Percentiles rank a stretch among this genome's conserved stretches.
Evolutionary conservation across 768 basidiomycete species (phyloP).

Genomic region (Leucocoprinus birnbaumii): DNA sequence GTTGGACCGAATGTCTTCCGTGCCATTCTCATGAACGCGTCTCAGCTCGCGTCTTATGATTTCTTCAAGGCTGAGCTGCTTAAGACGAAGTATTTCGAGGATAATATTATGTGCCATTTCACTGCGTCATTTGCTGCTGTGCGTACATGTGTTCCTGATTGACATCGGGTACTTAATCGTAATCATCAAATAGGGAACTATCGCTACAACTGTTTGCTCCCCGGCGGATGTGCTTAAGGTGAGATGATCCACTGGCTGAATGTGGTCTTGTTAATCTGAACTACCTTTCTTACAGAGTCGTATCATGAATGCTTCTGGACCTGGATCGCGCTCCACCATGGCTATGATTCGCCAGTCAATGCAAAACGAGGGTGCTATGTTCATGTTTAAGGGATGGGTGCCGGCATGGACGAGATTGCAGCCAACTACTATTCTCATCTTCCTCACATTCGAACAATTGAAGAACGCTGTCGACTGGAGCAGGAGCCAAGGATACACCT

Average conservation of each 20-base stretch:
- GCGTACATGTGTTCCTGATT: constrained; percentile 21
- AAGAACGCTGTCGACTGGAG: constrained; percentile 69
- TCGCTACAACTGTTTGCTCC: constrained; percentile 86
- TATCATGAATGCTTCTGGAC: constrained; percentile 87
- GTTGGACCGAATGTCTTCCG: constrained; percentile 84
- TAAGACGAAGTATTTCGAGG: constrained; percentile 67
- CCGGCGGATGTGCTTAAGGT: constrained; percentile 86
- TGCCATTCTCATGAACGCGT: constrained; percentile 87
- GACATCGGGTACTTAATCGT: neutral
- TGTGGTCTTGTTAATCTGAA: neutral
- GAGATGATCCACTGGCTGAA: constrained; percentile 10
- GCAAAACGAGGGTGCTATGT: constrained; percentile 75
- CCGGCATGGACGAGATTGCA: constrained; percentile 85
- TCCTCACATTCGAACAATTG: constrained; percentile 79
- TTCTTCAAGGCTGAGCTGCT: constrained; percentile 87
- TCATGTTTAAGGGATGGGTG: constrained; percentile 93
- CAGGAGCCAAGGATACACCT: constrained; percentile 37
- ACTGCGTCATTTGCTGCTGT: constrained; percentile 86
- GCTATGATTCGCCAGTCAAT: constrained; percentile 67
- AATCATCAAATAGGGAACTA: constrained; percentile 56
- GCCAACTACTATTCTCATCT: constrained; percentile 86
- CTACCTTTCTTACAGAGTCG: constrained; percentile 46
- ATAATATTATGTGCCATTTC: constrained; percentile 83
- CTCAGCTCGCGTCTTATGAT: constrained; percentile 93
- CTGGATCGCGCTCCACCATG: constrained; percentile 74